A percentile compares a stretch with the other conserved stretches of the same genome.
Conservation (phyloP, 1,284 basidiomycete species). For the Meripilus lineatus region DNA sequence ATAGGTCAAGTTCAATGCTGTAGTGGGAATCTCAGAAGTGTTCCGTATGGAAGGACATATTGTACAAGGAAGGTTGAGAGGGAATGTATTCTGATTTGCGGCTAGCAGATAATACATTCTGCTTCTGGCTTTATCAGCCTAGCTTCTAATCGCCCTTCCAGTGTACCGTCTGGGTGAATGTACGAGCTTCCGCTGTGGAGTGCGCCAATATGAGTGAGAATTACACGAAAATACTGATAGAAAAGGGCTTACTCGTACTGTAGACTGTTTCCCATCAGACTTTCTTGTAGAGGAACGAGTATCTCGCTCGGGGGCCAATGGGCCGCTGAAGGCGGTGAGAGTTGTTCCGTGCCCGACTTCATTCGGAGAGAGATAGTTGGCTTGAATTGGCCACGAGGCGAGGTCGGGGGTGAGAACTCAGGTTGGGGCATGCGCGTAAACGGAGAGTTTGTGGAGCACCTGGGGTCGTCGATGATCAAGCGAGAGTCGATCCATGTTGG, state of each 20-base stretch:
- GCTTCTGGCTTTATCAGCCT: conserved; percentile 39
- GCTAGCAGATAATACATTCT: conserved; percentile 61
- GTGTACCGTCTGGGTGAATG: conserved; percentile 46
- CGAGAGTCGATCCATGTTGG: conserved; percentile 57
- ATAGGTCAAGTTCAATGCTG: too few relatives aligned
- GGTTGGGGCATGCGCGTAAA: conserved; percentile 11
- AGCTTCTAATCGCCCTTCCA: conserved; percentile 51
- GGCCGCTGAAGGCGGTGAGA: conserved; percentile 15
- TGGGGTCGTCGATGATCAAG: conserved; percentile 44
- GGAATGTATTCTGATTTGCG: too few relatives aligned
- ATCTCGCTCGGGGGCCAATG: conserved; percentile 24
- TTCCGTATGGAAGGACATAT: too few relatives aligned
- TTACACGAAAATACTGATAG: background rate
- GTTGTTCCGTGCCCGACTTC: conserved; percentile 28
- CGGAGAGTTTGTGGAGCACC: background rate
- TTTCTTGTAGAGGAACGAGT: conserved; percentile 41
- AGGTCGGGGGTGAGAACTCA: conserved; percentile 2
- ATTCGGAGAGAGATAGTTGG: conserved; percentile 39
- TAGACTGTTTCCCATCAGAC: conserved; percentile 38
- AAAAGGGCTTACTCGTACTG: conserved; percentile 49
- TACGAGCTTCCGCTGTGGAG: conserved; percentile 48
- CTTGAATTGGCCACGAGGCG: conserved; percentile 26
- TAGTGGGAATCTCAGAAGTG: too few relatives aligned
- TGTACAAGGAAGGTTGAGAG: too few relatives aligned
- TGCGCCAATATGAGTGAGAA: background rate